Base-by-base conservation (phyloP, 108 stramenopile species). In the Nitzschia sp. region DNA sequence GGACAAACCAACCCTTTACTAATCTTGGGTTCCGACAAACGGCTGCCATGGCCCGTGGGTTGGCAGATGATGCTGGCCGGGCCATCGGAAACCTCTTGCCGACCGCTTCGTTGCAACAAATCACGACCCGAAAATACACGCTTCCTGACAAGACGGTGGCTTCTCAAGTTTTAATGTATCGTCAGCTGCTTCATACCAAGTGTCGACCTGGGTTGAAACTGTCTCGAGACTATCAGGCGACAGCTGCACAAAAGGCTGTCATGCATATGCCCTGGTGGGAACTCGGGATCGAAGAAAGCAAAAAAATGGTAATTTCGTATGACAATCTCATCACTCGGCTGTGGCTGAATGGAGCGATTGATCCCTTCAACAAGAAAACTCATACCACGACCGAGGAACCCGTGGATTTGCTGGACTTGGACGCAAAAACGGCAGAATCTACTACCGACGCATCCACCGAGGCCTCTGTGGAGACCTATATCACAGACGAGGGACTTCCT, bases 251-350 rank as follows among this genome's bases (percentile, higher is more conserved):
- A 75, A 75, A 66, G 66, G 88, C 89, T 0, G 92, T 94, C 15
- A 60, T 86, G 63, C 86, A 91, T 57, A 94, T 94, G 92, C 92
- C 92, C 31, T 94, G 92, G 92, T 94, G 92, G 92, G 86, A 87
- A 60, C 58, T 80, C 50, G 88, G 89, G 0, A 87, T 91, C 65
- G 83, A 81, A 68, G 72, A 85, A 67, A 76, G 78, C 35, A 74
- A 69, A 48, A 85, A 83, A 66, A 94, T 94, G 92, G 63, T 85
- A 0, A 94, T 94, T 62, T 77, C 77, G 26, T 94, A 94, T 54
- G 88, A 94, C 70, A 91, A 91, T 70, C 71, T 94, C 21, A 82
- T 94, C 34, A 72, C 76, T 0, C 69, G 92, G 30, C 58, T 94
- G 36, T 94, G 92, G 92, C 46, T 93, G 22, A 76, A 78, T 76